A percentile compares a stretch with the other conserved stretches of the same genome.
These are phyloP conservation scores for Pyrenochaeta sp. DNA, from an alignment of 2,329 filamentous ascomycete genomes.

Conservation along the genomic window DNA sequence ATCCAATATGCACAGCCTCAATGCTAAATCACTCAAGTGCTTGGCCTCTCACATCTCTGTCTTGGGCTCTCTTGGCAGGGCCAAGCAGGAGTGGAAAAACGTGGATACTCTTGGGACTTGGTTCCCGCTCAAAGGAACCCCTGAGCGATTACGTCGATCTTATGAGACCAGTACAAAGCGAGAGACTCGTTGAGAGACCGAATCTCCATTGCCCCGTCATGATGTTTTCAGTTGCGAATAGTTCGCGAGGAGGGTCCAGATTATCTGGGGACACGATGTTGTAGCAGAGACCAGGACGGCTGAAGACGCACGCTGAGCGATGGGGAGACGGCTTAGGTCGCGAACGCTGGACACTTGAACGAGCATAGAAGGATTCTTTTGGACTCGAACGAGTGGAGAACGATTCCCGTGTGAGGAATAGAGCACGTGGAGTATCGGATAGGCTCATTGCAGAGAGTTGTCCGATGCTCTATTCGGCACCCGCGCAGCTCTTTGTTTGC, in stretches of 20 bases:
- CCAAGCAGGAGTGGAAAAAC: neutral
- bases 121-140: neutral
- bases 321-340: neutral
- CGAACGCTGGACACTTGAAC: neutral
- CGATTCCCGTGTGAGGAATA: neutral
- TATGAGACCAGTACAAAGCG: neutral
- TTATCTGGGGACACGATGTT: neutral
- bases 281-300: neutral
- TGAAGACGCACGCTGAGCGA: neutral
- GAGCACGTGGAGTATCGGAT: neutral
- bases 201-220: neutral
- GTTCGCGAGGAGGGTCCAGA: neutral
- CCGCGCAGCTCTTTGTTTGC: neutral
- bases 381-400: neutral
- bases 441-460: neutral
- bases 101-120: neutral
- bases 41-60: neutral
- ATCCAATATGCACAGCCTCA: neutral
- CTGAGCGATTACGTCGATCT: neutral
- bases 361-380: neutral
- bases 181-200: neutral
- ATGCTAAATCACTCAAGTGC: neutral
- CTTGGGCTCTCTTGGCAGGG: neutral
- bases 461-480: neutral
- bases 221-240: neutral